Conservation (phyloP, 192 early-diverging fungal genomes). For the Chytriomyces hyalinus region DNA sequence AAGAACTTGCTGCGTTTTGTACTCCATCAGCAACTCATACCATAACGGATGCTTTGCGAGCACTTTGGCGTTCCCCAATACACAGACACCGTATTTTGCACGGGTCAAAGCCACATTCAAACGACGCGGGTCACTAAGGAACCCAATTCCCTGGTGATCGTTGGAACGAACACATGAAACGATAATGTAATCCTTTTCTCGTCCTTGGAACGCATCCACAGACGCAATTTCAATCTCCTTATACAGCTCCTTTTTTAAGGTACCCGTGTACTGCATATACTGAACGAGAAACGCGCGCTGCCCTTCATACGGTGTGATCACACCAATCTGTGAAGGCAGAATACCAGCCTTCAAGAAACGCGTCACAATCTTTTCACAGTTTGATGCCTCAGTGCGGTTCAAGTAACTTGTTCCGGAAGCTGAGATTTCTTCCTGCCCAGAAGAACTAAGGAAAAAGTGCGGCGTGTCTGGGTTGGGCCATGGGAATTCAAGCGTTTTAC, state of each 20-base stretch:
- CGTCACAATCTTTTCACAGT: constrained; percentile 96
- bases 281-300: constrained; percentile 94
- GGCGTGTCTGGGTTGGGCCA: constrained; percentile 95
- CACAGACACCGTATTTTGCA: constrained; percentile 94
- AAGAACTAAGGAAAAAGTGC: constrained; percentile 92
- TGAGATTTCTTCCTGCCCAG: constrained; percentile 96
- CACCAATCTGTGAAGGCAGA: constrained; percentile 88
- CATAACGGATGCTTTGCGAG: constrained; percentile 92
- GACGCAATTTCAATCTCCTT: constrained; percentile 99
- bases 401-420: constrained; percentile 97
- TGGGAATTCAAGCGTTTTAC: constrained; percentile 89
- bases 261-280: constrained; percentile 94
- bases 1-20: constrained; percentile 85
- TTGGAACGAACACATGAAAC: constrained; percentile 96
- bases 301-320: constrained; percentile 99
- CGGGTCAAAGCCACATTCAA: constrained; percentile 94
- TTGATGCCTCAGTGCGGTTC: constrained; percentile 95
- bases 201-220: constrained; percentile 99
- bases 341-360: constrained; percentile 89
- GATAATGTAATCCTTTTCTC: constrained; percentile 99
- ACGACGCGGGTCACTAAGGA: constrained; percentile 80
- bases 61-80: constrained; percentile 95
- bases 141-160: constrained; percentile 96
- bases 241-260: constrained; percentile 90
- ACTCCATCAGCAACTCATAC: constrained; percentile 94